Percentiles rank a stretch among this genome's conserved stretches.
phyloP scores from a whole-genome alignment of 345 rosid genomes.

The Eucalyptus cladocalyx region DNA sequence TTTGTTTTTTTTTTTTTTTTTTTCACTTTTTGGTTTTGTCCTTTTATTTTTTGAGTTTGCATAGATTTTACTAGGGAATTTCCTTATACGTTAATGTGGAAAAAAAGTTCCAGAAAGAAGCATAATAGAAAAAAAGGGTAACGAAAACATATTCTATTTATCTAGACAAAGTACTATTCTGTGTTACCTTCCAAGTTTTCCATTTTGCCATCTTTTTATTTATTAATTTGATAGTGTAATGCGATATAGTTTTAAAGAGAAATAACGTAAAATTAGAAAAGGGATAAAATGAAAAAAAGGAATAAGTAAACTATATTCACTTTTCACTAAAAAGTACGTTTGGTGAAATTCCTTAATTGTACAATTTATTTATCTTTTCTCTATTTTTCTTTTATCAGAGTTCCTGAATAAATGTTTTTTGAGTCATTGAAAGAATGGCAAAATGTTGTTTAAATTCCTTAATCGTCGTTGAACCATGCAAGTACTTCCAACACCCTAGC shows the following conservation, averaged over 20 bases:
- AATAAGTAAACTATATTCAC: background rate
- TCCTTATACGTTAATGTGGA: background rate
- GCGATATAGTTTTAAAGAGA: too few species aligned
- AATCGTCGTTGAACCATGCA: background rate
- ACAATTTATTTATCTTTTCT: background rate
- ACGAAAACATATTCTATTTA: too few species aligned
- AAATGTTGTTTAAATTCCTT: background rate
- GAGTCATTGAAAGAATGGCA: background rate
- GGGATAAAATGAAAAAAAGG: background rate
- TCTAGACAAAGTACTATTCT: background rate
- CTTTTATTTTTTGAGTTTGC: background rate
- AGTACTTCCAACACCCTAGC: background rate
- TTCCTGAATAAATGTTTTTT: background rate
- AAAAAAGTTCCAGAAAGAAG: background rate
- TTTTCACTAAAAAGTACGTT: background rate
- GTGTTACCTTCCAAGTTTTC: background rate
- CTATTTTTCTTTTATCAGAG: background rate
- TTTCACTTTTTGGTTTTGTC: too few species aligned
- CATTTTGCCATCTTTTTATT: too few species aligned
- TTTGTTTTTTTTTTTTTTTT: too few species aligned
- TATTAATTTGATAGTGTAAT: too few species aligned
- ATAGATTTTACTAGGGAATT: background rate
- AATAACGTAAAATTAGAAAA: background rate
- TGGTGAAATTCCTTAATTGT: background rate
- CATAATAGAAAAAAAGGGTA: background rate